Evolutionary conservation across 164 flowering plant species (phyloP), one percentile per base, ranked within the genome.

Genomic region (Dillenia suffruticosa): DNA sequence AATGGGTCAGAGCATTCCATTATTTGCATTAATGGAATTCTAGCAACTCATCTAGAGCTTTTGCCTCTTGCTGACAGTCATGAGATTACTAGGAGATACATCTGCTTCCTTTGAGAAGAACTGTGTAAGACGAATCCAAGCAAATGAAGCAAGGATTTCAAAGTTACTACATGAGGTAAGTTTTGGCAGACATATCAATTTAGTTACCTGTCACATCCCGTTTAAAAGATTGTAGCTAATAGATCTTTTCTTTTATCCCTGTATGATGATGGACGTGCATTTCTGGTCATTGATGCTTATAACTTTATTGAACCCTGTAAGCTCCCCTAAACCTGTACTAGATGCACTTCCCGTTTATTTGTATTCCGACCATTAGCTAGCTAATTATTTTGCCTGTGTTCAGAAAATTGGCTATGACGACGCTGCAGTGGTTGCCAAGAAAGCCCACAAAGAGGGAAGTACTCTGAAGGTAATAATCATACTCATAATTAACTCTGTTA

Each of bases 281-380:
- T n/a, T 85, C 81, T 94, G 90, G 99, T 95, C 97, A n/a, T 84
- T 95, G 55, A 95, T 95, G 99, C 97, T 95, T 62, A 96, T 95
- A 59, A 92, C 96, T 48, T 81, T 92, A 57, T 80, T 92, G 82
- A 95, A 92, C 68, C 97, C 97, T 50, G 99, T 95, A 85, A 89
- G 97, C 78, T 57, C n/a, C 43, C 54, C 50, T 53, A 2, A 51
- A 12, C 5, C 16, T 51, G 14, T 17, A 43, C 9, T 50, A 12
- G 2, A 45, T 66, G 40, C 40, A 26, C 9, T 50, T 62, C 49
- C 61, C 13, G 57, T 45, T 10, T 62, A 12, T 5, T 49, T 1
- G 32, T 51, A 10, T 10, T 54, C 51, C 9, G 51, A 0, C 2
- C 22, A 12, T 44, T 19, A 43, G 61, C 10, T 51, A 43, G 40